Conservation (phyloP, 495 filamentous ascomycete genomes). For the Lasiosphaeria ovina region DNA sequence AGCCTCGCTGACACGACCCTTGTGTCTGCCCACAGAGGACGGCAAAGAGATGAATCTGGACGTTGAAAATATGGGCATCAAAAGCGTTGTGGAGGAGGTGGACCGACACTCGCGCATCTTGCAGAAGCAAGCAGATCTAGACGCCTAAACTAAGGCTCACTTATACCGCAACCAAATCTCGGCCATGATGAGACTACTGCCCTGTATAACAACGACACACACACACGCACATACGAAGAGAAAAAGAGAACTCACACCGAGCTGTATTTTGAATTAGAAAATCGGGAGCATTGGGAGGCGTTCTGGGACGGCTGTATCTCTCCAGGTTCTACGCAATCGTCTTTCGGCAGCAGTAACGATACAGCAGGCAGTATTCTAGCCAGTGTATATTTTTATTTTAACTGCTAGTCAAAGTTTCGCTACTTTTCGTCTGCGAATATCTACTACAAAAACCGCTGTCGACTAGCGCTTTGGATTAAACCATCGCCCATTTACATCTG, state of each 20-base stretch:
- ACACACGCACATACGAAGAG: slow-evolving; percentile 2
- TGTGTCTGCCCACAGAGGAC: slow-evolving; percentile 58
- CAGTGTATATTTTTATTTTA: background rate
- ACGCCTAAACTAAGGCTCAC: background rate
- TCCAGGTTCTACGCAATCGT: background rate
- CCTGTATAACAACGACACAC: background rate
- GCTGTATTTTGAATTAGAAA: slow-evolving; percentile 1
- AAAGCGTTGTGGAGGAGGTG: slow-evolving; percentile 83
- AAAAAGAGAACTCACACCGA: slow-evolving; percentile 1
- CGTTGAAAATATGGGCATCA: slow-evolving; percentile 74
- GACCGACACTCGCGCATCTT: slow-evolving; percentile 82
- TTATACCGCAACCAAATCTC: slow-evolving; percentile 1
- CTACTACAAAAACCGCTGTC: too few species aligned
- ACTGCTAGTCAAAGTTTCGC: too few species aligned
- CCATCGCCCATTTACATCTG: too few species aligned
- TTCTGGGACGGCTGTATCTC: slow-evolving; percentile 7
- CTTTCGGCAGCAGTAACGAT: background rate
- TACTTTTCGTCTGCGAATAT: too few species aligned
- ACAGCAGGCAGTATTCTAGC: background rate
- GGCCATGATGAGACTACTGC: slow-evolving; percentile 2
- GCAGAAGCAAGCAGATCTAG: slow-evolving; percentile 77
- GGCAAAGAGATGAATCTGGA: slow-evolving; percentile 73
- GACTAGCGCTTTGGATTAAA: too few species aligned
- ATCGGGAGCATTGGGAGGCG: slow-evolving; percentile 18
- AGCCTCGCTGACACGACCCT: background rate